Percentiles rank a stretch among this genome's conserved stretches.
phyloP scores from a whole-genome alignment of 2,329 filamentous ascomycete genomes.

The Clathrospora elynae region DNA sequence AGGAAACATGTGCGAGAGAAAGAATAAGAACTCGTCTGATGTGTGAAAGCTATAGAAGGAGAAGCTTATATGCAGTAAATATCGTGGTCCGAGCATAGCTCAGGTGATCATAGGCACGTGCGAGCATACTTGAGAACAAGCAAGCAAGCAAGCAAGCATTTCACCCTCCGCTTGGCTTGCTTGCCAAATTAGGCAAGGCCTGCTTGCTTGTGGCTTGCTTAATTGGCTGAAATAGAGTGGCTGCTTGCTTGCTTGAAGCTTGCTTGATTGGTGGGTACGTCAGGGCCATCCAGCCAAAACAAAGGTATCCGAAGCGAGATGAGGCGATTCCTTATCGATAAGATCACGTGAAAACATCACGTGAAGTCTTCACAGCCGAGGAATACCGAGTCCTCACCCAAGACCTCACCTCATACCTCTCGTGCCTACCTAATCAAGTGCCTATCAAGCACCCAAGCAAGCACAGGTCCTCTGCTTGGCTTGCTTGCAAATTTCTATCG shows the following conservation, averaged over 20 bases:
- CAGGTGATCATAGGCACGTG: too few relatives aligned
- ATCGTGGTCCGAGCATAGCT: too few relatives aligned
- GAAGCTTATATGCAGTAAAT: too few relatives aligned
- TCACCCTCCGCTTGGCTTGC: not conserved
- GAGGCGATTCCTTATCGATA: not conserved
- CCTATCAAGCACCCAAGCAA: not conserved
- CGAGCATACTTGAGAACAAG: not conserved
- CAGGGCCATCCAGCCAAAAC: not conserved
- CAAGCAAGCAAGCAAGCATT: not conserved
- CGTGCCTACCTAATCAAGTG: not conserved
- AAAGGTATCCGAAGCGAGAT: not conserved
- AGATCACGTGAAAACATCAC: not conserved
- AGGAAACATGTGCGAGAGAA: too few relatives aligned
- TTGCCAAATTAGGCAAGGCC: not conserved
- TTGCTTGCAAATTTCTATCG: not conserved
- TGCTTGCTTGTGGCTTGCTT: not conserved
- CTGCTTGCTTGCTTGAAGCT: not conserved
- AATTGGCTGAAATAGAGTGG: not conserved
- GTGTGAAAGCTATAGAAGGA: too few relatives aligned
- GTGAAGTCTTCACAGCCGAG: not conserved
- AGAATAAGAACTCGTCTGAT: too few relatives aligned
- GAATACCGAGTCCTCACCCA: not conserved
- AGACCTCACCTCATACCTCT: not conserved
- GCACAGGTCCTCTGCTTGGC: not conserved
- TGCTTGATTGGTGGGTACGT: not conserved